phyloP scores from a whole-genome alignment of 306 rosid species.

The Mucuna pruriens region DNA sequence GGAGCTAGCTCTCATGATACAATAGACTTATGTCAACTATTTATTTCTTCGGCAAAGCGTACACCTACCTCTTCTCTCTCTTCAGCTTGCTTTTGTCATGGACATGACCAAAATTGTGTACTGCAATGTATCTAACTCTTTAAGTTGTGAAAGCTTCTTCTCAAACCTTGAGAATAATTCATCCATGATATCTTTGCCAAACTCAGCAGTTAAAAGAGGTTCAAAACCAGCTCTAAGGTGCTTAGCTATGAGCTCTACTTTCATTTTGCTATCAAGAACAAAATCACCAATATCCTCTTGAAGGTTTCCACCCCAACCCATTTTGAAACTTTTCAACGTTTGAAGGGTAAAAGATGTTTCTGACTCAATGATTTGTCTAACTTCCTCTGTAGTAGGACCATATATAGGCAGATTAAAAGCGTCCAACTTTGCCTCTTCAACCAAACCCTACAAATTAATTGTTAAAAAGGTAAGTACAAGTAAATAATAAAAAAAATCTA shows the following conservation, averaged over 20 bases:
- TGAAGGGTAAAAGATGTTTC: constrained; percentile 50
- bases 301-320: constrained; percentile 30
- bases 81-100: background rate
- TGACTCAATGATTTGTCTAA: constrained; percentile 36
- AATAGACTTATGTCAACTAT: too few relatives aligned
- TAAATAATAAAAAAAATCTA: background rate
- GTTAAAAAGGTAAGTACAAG: background rate
- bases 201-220: background rate
- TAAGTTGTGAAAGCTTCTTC: background rate
- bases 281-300: background rate
- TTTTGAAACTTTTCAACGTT: constrained; percentile 4
- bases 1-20: background rate
- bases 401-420: constrained; percentile 49
- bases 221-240: background rate
- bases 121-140: background rate
- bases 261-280: background rate
- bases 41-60: background rate
- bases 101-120: background rate
- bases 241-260: background rate
- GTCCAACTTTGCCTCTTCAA: constrained; percentile 44
- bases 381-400: constrained; percentile 42
- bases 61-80: background rate
- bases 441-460: constrained; percentile 34
- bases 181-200: constrained; percentile 35
- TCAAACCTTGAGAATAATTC: constrained; percentile 20